Percentiles rank a stretch among this genome's conserved stretches.
phyloP scores from a whole-genome alignment of 116 monocot species.

The Zostera marina region DNA sequence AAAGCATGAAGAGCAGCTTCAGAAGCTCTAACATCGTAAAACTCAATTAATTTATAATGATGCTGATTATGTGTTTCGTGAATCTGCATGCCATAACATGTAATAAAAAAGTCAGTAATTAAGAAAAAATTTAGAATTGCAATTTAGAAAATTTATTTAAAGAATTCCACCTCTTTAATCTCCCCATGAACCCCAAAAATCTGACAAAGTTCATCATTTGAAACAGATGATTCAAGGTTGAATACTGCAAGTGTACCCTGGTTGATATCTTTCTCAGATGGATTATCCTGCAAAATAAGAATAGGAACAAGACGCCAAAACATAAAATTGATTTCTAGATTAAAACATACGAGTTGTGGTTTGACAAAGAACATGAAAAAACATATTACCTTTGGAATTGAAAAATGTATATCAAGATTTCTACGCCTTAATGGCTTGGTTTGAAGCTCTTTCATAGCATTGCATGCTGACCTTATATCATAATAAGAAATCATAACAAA shows the following conservation, averaged over 20 bases:
- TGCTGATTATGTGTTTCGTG: conserved; percentile 28
- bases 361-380: neutral
- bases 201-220: conserved; percentile 50
- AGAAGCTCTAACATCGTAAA: conserved; percentile 68
- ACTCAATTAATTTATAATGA: conserved; percentile 45
- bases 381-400: conserved; percentile 46
- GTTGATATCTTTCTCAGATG: conserved; percentile 44
- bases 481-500: conserved; percentile 87
- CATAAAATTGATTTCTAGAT: no score
- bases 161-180: conserved; percentile 53
- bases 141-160: neutral
- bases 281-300: conserved; percentile 43
- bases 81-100: conserved; percentile 23
- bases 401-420: conserved; percentile 71
- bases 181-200: conserved; percentile 72
- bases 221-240: conserved; percentile 62
- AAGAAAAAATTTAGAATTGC: neutral
- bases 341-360: neutral
- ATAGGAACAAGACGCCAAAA: neutral
- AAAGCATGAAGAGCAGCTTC: conserved; percentile 61
- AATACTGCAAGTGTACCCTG: conserved; percentile 44
- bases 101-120: neutral
- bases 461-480: conserved; percentile 69
- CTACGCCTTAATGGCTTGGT: conserved; percentile 43
- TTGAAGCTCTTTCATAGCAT: conserved; percentile 63